Base-by-base conservation (phyloP, 257 asterid species). In the Salvia hispanica region DNA sequence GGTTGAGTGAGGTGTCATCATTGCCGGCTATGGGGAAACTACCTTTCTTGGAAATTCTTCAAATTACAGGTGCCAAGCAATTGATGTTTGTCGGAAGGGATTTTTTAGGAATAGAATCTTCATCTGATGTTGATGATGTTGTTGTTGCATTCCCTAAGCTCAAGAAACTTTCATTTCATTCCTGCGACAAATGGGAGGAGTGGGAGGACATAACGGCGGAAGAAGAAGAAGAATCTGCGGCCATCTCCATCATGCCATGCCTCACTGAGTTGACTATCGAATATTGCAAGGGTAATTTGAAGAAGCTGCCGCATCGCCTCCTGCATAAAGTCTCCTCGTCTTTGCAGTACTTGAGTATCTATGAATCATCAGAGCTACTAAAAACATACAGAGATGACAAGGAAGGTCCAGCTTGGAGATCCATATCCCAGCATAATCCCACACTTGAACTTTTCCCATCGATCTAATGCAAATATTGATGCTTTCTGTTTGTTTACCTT, bases 201-300 rank as follows among this genome's bases (percentile, higher is more conserved):
- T 79, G 84, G 78, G 70, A 66, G 62, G 83, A 79, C 53, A 9
- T 71, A 40, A 21, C 63, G 4, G 48, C 2, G 2, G 58, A 55
- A 34, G 72, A 46, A 1, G 21, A 18, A 36, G 72, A 72, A 71
- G 76, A 68, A 48, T 66, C 21, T 3, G 57, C 3, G 7, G 47
- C 21, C 13, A 2, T 64, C 15, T 34, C 39, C 39, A 4, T 34
- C 39, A 64, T 64, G 70, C 70, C 70, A 0, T 34, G 48, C 4
- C 70, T 64, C 25, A 10, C 5, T 1, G 4, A 3, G 31, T 3
- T 64, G 47, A 0, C 21, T 4, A 48, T 64, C 36, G n/a, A n/a
- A n/a, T n/a, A n/a, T n/a, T n/a, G n/a, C n/a, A n/a, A n/a, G n/a
- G n/a, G n/a, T n/a, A 3, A 4, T 1, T 21, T 66, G 40, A 7